These are phyloP conservation scores for Physcia stellaris DNA, from an alignment of 495 filamentous ascomycete genomes.

Conservation along the genomic window DNA sequence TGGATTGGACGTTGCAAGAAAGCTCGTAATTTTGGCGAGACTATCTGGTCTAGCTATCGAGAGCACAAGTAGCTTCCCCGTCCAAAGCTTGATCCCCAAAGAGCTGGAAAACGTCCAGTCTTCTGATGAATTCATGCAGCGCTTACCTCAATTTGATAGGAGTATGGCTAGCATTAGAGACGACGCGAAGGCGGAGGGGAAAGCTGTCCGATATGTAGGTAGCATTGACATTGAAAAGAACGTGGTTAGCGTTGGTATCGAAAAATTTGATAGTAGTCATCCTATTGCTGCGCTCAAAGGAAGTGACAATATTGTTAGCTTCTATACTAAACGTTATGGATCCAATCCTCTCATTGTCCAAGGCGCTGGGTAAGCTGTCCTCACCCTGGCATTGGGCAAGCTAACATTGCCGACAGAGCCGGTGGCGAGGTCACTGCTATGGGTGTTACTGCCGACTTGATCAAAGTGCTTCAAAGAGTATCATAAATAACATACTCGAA, in stretches of 20 bases:
- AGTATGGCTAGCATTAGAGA: conserved; percentile 74
- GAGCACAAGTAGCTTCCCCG: conserved; percentile 71
- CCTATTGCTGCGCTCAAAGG: conserved; percentile 89
- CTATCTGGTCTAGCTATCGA: conserved; percentile 64
- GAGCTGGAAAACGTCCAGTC: conserved; percentile 61
- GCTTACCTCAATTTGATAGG: conserved; percentile 61
- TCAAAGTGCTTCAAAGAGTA: conserved; percentile 59
- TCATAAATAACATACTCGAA: too few species aligned
- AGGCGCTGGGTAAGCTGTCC: conserved; percentile 54
- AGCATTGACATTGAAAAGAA: conserved; percentile 67
- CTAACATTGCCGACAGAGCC: conserved; percentile 30
- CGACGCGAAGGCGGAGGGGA: conserved; percentile 65
- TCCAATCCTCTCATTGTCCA: conserved; percentile 82
- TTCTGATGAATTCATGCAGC: conserved; percentile 69
- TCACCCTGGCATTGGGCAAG: background rate
- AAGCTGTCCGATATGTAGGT: conserved; percentile 92
- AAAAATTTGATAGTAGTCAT: conserved; percentile 69
- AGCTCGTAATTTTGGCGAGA: conserved; percentile 84
- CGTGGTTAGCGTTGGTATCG: conserved; percentile 74
- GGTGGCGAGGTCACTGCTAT: conserved; percentile 93
- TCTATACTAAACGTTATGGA: conserved; percentile 91
- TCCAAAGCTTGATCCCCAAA: conserved; percentile 78
- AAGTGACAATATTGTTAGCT: conserved; percentile 95
- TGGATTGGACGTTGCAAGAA: conserved; percentile 91
- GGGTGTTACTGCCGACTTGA: conserved; percentile 80